phyloP scores from a whole-genome alignment of 2,329 filamentous ascomycete genomes.

The Fusarium stilboides region DNA sequence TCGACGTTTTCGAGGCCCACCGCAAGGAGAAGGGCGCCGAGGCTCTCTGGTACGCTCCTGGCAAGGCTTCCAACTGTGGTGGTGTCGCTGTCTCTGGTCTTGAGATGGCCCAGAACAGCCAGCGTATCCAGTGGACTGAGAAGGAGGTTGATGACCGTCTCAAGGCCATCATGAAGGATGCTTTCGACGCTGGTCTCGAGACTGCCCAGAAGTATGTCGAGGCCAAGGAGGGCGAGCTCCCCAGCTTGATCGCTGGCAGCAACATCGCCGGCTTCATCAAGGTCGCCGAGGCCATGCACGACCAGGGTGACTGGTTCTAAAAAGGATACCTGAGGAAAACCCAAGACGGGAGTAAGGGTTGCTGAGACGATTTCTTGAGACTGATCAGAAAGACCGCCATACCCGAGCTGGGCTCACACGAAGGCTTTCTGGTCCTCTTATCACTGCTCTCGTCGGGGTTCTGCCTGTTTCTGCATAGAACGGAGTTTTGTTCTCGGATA shows the following conservation, averaged over 20 bases:
- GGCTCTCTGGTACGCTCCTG: slow-evolving; percentile 95
- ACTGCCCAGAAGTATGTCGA: slow-evolving; percentile 92
- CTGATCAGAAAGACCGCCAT: slow-evolving; percentile 35
- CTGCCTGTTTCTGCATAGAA: slow-evolving; percentile 26
- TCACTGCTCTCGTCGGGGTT: slow-evolving; percentile 9
- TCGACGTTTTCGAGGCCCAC: slow-evolving; percentile 89
- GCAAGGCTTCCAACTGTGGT: slow-evolving; percentile 97
- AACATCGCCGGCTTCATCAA: slow-evolving; percentile 99
- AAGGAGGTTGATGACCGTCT: slow-evolving; percentile 95
- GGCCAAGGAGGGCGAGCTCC: slow-evolving; percentile 84
- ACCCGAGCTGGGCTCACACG: slow-evolving; percentile 47
- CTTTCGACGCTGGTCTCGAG: slow-evolving; percentile 89
- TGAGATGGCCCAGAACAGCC: slow-evolving; percentile 99
- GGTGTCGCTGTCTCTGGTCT: slow-evolving; percentile 97
- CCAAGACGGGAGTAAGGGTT: slow-evolving; percentile 23
- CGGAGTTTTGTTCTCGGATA: slow-evolving; percentile 41
- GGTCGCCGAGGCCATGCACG: slow-evolving; percentile 93
- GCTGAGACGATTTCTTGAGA: slow-evolving; percentile 24
- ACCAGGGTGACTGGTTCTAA: slow-evolving; percentile 93
- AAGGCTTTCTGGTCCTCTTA: slow-evolving; percentile 34
- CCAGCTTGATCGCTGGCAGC: slow-evolving; percentile 90
- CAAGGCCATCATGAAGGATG: slow-evolving; percentile 94
- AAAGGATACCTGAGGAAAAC: slow-evolving; percentile 8
- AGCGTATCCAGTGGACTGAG: slow-evolving; percentile 85
- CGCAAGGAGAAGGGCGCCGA: slow-evolving; percentile 77